These are phyloP conservation scores for Paracamarosporium sp. DNA, from an alignment of 2,329 filamentous ascomycete genomes.

Conservation along the genomic window DNA sequence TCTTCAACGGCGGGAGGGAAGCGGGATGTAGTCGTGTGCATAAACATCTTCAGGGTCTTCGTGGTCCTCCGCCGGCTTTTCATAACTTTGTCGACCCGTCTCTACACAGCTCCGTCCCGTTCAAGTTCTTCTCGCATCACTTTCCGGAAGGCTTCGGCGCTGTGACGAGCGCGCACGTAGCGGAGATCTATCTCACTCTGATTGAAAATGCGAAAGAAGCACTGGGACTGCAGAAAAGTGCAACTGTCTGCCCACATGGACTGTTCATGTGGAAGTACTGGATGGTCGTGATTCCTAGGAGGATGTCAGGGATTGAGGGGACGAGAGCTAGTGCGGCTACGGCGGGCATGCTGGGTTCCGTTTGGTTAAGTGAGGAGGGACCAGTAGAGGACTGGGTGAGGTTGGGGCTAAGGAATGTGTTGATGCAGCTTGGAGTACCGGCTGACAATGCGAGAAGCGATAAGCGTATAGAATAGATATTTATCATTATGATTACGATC, in stretches of 20 bases:
- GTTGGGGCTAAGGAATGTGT: slow-evolving; percentile 44
- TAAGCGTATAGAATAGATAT: neutral
- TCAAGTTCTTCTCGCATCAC: slow-evolving; percentile 41
- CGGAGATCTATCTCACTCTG: slow-evolving; percentile 26
- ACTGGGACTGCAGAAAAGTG: slow-evolving; percentile 17
- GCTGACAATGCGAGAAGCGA: neutral
- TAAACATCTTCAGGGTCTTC: slow-evolving; percentile 57
- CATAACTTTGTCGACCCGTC: slow-evolving; percentile 32
- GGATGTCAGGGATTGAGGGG: slow-evolving; percentile 39
- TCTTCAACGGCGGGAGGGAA: slow-evolving; percentile 57
- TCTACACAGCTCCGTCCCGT: slow-evolving; percentile 39
- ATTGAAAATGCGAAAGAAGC: slow-evolving; percentile 19
- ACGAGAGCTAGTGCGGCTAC: slow-evolving; percentile 51
- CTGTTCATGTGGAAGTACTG: slow-evolving; percentile 52
- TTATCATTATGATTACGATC: neutral
- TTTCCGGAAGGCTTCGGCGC: slow-evolving; percentile 29
- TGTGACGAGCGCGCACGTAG: slow-evolving; percentile 14
- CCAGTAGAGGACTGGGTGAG: slow-evolving; percentile 48
- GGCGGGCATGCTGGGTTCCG: slow-evolving; percentile 56
- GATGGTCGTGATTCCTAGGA: slow-evolving; percentile 58
- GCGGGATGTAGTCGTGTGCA: slow-evolving; percentile 57
- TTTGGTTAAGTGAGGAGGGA: slow-evolving; percentile 46
- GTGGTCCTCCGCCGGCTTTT: slow-evolving; percentile 39
- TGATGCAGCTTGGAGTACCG: slow-evolving; percentile 47
- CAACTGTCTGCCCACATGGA: slow-evolving; percentile 53